Base-by-base conservation (phyloP, 495 filamentous ascomycete species). In the Hamigera avellanea region DNA sequence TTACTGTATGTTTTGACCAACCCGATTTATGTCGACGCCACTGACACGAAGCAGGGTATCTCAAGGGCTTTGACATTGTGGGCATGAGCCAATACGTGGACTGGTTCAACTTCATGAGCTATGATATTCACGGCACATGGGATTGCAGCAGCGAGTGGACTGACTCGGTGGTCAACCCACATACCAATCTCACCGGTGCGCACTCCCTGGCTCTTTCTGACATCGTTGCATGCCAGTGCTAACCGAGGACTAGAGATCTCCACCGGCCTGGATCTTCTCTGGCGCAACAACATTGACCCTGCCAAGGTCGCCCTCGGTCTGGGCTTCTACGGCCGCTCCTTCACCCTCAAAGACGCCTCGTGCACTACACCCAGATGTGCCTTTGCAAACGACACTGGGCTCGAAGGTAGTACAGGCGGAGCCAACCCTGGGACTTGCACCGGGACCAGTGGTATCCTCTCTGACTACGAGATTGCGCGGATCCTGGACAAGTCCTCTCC, bases 91-190 rank as follows among this genome's bases (percentile, higher is more conserved):
- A 45, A 3, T 17, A 52, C 14, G 52, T 66, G 3, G 64, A 74
- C 41, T 75, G 54, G 49, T 43, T 70, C 33, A 77, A 75, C 35
- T 1, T 75, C 21, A 76, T 76, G 72, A 46, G 40, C 6, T 73
- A 73, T 36, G 64, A 69, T 41, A 26, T 53, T 4, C 50, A 54
- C 31, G 53, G 53, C 10, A 31, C 44, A 0, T 57, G 53, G 53
- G 53, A 57, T 36, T n/a, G n/a, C n/a, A n/a, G n/a, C n/a, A n/a
- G n/a, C n/a, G n/a, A n/a, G n/a, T n/a, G n/a, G n/a, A 36, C 42
- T 19, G 23, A 30, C 21, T 35, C 28, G 1, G 29, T 32, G 3
- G 46, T 48, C 7, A 19, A 38, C 1, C 42, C 40, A 14, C 73
- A 78, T 38, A 72, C 72, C 1, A 76, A 78, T 32, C 37, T 75